phyloP scores from a whole-genome alignment of 495 filamentous ascomycete species.

The Tetracladium setigerum region DNA sequence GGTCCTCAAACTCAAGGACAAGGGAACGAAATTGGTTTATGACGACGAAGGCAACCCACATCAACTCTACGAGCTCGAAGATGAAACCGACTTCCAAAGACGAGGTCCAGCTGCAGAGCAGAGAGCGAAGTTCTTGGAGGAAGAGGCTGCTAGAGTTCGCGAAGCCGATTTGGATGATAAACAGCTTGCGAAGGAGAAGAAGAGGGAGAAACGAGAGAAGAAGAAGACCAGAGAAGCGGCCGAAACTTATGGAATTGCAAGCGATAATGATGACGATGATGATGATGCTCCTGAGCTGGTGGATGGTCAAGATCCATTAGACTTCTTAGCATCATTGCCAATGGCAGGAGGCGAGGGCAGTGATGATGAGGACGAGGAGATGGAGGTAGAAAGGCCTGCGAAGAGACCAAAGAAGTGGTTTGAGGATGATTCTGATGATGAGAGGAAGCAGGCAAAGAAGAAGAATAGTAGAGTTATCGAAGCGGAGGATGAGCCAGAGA shows the following conservation, averaged over 20 bases:
- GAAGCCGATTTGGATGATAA: slow-evolving; percentile 79
- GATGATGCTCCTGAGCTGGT: slow-evolving; percentile 38
- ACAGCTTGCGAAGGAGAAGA: slow-evolving; percentile 67
- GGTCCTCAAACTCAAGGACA: slow-evolving; percentile 77
- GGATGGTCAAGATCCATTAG: slow-evolving; percentile 39
- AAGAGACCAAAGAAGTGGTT: slow-evolving; percentile 43
- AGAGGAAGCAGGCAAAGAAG: slow-evolving; percentile 37
- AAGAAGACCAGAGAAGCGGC: slow-evolving; percentile 65
- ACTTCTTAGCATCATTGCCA: slow-evolving; percentile 40
- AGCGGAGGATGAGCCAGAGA: slow-evolving; percentile 62
- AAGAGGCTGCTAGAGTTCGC: slow-evolving; percentile 63
- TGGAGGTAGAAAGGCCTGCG: slow-evolving; percentile 27
- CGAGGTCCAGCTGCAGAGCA: slow-evolving; percentile 69
- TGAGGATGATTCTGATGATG: slow-evolving; percentile 37
- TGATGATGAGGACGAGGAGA: slow-evolving; percentile 22
- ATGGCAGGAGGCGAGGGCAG: slow-evolving; percentile 25
- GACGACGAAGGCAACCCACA: slow-evolving; percentile 87
- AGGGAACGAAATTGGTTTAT: slow-evolving; percentile 76
- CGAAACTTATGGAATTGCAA: slow-evolving; percentile 22
- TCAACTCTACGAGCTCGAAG: slow-evolving; percentile 77
- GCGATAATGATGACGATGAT: slow-evolving; percentile 27
- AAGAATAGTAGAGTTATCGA: slow-evolving; percentile 41
- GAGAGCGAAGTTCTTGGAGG: slow-evolving; percentile 65
- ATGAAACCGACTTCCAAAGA: slow-evolving; percentile 68
- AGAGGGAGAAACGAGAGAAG: slow-evolving; percentile 80